Evolutionary conservation across 306 rosid species (phyloP).

Genomic region (Quercus wislizeni): DNA sequence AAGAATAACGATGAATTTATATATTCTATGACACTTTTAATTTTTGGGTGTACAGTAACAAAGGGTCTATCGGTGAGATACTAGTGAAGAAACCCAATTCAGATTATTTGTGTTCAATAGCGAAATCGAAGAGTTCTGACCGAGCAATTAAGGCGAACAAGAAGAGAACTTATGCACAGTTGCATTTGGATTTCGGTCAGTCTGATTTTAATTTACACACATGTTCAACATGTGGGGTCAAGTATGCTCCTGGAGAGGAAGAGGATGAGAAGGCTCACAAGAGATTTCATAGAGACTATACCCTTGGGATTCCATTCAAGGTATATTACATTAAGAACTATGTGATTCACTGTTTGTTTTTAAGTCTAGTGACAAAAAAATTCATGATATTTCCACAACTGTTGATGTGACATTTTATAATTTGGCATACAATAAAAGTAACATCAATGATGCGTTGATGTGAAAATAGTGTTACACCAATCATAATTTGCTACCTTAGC

Average conservation of each 20-base stretch:
- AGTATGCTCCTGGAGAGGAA: slow-evolving; percentile 61
- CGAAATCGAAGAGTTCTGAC: slow-evolving; percentile 8
- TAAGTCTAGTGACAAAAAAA: no score
- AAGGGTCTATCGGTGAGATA: not conserved
- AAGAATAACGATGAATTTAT: not conserved
- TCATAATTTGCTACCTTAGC: no score
- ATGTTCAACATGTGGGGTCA: slow-evolving; percentile 60
- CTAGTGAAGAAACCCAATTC: not conserved
- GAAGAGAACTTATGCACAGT: slow-evolving; percentile 83
- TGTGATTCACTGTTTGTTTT: no score
- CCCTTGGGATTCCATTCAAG: slow-evolving; percentile 65
- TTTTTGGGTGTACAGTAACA: not conserved
- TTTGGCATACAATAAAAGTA: no score
- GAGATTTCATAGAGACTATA: slow-evolving; percentile 56
- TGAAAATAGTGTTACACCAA: no score
- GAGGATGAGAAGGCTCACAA: slow-evolving; percentile 72
- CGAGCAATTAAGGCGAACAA: slow-evolving; percentile 54
- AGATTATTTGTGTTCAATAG: not conserved
- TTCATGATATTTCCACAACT: no score
- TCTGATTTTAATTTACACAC: slow-evolving; percentile 61
- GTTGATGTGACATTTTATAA: no score
- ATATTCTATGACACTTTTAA: not conserved
- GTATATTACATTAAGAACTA: slow-evolving; percentile 16
- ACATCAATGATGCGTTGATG: no score
- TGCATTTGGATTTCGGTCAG: slow-evolving; percentile 76